Percentiles rank a stretch among this genome's conserved stretches.
Evolutionary conservation across 805 yeast genomes (phyloP).

Genomic region (Hanseniaspora osmophila): DNA sequence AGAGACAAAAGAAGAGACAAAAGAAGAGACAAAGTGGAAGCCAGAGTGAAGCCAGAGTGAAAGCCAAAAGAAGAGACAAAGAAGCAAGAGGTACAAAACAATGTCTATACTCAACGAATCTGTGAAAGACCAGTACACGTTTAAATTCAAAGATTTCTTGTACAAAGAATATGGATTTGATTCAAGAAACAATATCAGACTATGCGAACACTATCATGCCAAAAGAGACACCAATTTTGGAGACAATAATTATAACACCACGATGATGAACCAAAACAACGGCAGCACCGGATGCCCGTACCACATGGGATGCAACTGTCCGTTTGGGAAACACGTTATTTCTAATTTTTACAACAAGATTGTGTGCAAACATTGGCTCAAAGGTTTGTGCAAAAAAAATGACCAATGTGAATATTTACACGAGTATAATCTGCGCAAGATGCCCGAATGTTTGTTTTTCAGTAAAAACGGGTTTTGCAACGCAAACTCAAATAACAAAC

Average conservation of each 20-base stretch:
- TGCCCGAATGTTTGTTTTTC: constrained; percentile 92
- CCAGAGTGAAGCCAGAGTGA: neutral
- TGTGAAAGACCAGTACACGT: constrained; percentile 3
- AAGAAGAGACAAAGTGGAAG: neutral
- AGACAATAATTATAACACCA: too few species aligned
- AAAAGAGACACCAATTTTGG: neutral
- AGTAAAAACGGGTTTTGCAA: constrained; percentile 67
- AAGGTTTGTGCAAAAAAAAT: constrained; percentile 93
- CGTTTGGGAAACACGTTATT: constrained; percentile 62
- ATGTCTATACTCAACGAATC: neutral
- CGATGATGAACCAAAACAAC: neutral
- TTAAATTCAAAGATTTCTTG: constrained; percentile 4
- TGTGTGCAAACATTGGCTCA: constrained; percentile 95
- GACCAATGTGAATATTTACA: constrained; percentile 93
- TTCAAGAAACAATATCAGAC: constrained; percentile 1
- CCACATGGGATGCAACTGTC: constrained; percentile 75
- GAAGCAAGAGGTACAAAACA: too few species aligned
- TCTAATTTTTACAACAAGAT: constrained; percentile 57
- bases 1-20: neutral
- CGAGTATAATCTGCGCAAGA: constrained; percentile 82
- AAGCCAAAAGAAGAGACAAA: neutral
- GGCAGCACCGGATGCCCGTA: constrained; percentile 32
- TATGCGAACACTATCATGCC: constrained; percentile 4
- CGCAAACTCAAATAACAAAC: neutral
- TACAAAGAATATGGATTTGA: constrained; percentile 4